phyloP scores from a whole-genome alignment of 2,329 filamentous ascomycete genomes.

The Dothideomycetes sp. region DNA sequence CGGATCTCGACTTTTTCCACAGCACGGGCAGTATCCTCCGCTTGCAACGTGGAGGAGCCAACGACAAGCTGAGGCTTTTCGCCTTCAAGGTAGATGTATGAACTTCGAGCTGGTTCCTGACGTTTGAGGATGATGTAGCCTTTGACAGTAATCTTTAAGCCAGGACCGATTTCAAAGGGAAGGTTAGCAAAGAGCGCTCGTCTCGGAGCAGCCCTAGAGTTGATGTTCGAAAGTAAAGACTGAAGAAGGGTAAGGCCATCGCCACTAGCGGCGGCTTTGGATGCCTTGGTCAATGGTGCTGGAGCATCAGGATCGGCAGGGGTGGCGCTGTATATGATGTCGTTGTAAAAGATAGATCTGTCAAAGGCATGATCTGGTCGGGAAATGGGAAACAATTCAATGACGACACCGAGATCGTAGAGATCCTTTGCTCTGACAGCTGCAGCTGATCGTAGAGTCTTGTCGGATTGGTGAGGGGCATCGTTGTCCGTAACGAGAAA shows the following conservation, averaged over 20 bases:
- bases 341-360: conserved; percentile 80
- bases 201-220: conserved; percentile 78
- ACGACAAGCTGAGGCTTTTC: conserved; percentile 72
- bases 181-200: conserved; percentile 77
- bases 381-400: conserved; percentile 88
- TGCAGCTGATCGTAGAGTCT: conserved; percentile 61
- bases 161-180: conserved; percentile 78
- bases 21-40: conserved; percentile 64
- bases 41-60: conserved; percentile 61
- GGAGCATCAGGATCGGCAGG: conserved; percentile 60
- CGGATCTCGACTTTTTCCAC: conserved; percentile 74
- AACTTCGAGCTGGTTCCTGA: conserved; percentile 69
- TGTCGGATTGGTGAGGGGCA: conserved; percentile 65
- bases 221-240: conserved; percentile 76
- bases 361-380: conserved; percentile 63
- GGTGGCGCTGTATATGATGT: conserved; percentile 75
- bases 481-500: conserved; percentile 96
- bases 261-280: conserved; percentile 54
- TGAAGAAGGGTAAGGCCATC: conserved; percentile 71
- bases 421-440: conserved; percentile 85
- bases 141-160: conserved; percentile 78
- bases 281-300: conserved; percentile 38
- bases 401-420: conserved; percentile 83
- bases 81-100: conserved; percentile 80
- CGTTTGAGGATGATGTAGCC: conserved; percentile 83